These are phyloP conservation scores for Stenocarpella maydis DNA, from an alignment of 2,329 filamentous ascomycete genomes.

Conservation along the genomic window DNA sequence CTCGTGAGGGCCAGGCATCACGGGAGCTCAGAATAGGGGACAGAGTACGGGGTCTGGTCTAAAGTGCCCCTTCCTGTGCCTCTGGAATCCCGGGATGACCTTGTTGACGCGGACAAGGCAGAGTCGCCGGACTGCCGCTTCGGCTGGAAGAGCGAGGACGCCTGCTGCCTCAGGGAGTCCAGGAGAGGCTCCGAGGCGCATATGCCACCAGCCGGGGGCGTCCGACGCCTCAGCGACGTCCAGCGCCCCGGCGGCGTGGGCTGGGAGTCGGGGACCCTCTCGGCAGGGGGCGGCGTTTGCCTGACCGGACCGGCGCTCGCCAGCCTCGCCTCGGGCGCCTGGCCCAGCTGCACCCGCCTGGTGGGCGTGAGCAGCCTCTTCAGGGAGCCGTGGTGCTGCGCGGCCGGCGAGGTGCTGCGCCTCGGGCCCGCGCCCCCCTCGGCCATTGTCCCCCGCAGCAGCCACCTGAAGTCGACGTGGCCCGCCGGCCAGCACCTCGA, in stretches of 20 bases:
- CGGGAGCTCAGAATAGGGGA: no score
- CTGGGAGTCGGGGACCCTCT: neutral
- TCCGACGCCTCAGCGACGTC: neutral
- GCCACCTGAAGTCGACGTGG: constrained; percentile 12
- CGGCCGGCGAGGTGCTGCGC: neutral
- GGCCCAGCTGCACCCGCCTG: neutral
- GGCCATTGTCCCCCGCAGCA: constrained; percentile 3
- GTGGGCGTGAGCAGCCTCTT: neutral
- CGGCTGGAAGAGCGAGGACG: neutral
- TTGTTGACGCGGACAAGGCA: neutral
- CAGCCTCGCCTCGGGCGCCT: neutral
- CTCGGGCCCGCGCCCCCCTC: neutral
- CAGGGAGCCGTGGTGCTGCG: neutral
- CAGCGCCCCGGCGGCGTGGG: neutral
- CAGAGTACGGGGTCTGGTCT: no score
- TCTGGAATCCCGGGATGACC: neutral
- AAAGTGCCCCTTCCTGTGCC: neutral
- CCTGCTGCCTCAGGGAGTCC: neutral
- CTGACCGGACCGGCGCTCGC: neutral
- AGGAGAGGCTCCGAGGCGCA: neutral
- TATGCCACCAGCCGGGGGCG: neutral
- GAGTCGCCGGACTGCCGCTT: neutral
- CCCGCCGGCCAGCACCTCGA: constrained; percentile 15
- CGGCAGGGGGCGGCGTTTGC: neutral
- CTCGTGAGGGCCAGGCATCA: neutral